Evolutionary conservation across 352 stramenopile species (phyloP).

Genomic region (Pythium grandisporangium): DNA sequence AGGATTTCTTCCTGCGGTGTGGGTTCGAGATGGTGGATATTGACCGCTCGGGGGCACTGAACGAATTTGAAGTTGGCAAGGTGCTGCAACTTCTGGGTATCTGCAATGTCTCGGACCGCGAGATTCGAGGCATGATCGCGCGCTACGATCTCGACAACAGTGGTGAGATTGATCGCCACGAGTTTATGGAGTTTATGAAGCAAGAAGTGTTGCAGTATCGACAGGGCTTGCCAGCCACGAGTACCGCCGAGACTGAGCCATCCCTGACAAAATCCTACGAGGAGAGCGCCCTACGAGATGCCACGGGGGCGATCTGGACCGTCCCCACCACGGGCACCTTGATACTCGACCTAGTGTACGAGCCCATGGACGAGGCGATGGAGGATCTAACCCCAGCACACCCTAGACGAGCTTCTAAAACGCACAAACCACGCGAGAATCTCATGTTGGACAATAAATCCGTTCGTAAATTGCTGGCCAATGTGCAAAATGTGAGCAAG

Average conservation of each 20-base stretch:
- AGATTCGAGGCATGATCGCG: conserved; percentile 36
- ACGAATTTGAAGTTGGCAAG: conserved; percentile 31
- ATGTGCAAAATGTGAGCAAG: conserved; percentile 28
- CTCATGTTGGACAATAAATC: conserved; percentile 26
- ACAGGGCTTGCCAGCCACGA: too few species aligned
- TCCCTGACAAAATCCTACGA: conserved; percentile 18
- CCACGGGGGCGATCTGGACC: conserved; percentile 27
- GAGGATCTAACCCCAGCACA: not conserved
- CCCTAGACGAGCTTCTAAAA: too few species aligned
- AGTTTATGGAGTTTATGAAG: conserved; percentile 76
- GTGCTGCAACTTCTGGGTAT: conserved; percentile 48
- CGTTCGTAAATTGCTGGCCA: conserved; percentile 30
- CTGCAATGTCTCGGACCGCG: conserved; percentile 18
- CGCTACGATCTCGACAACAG: conserved; percentile 62
- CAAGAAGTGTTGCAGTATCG: conserved; percentile 21
- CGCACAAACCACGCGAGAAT: not conserved
- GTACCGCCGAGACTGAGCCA: not conserved
- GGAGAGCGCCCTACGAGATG: conserved; percentile 12
- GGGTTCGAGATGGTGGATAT: conserved; percentile 53
- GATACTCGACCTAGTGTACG: conserved; percentile 22
- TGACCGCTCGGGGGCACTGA: conserved; percentile 41
- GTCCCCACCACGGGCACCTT: conserved; percentile 24
- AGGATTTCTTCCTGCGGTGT: conserved; percentile 44
- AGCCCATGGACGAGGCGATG: conserved; percentile 3
- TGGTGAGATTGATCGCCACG: conserved; percentile 61